A percentile compares a stretch with the other conserved stretches of the same genome.
phyloP scores from a whole-genome alignment of 306 rosid genomes.

The Vigna nakashimae region DNA sequence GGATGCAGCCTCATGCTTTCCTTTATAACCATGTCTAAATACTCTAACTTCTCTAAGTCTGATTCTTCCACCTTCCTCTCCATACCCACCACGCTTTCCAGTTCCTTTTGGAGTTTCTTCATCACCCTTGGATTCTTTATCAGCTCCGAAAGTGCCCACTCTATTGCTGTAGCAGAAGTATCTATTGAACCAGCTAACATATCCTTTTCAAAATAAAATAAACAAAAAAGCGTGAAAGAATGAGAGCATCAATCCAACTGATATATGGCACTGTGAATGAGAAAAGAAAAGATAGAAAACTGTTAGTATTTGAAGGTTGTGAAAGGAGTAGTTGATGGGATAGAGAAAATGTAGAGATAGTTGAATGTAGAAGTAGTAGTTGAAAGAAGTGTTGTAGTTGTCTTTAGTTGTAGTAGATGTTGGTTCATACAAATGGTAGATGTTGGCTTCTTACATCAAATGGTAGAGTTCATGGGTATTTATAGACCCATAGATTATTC shows the following conservation, averaged over 20 bases:
- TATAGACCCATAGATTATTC: no score
- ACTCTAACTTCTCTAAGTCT: conserved; percentile 54
- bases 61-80: conserved; percentile 68
- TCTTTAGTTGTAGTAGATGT: no score
- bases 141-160: conserved; percentile 63
- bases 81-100: conserved; percentile 59
- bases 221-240: neutral
- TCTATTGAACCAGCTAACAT: conserved; percentile 62
- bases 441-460: no score
- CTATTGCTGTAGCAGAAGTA: conserved; percentile 61
- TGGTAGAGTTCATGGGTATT: no score
- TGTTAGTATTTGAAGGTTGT: no score
- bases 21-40: conserved; percentile 61
- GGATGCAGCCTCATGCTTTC: conserved; percentile 72
- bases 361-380: no score
- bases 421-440: no score
- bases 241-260: neutral
- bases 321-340: no score
- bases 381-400: no score
- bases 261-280: no score
- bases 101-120: conserved; percentile 63
- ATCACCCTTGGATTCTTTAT: conserved; percentile 60
- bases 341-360: no score
- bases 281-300: no score
- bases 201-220: conserved; percentile 46